Evolutionary conservation across 108 stramenopile species (phyloP), one percentile per base, ranked within the genome.

Genomic region (Nitzschia palea): DNA sequence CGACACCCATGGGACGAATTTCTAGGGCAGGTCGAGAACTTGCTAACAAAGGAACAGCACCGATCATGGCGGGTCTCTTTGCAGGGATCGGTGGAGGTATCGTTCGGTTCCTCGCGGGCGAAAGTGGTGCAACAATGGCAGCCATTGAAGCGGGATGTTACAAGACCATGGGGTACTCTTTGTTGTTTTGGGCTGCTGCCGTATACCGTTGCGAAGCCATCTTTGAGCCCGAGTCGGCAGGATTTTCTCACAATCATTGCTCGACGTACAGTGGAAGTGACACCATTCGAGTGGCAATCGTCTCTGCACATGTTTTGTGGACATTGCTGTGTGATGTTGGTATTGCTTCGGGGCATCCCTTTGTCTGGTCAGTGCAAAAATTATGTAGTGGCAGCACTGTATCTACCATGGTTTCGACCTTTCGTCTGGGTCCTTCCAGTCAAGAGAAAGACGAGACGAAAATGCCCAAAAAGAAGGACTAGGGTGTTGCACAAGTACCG

Each of bases 1-100:
- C 74, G 3, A 75, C 74, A 20, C 74, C 74, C 12, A 62, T 68
- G 60, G 74, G 74, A 18, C 59, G 74, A n/a, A 57, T 75, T 27
- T 44, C 55, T 27, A 51, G 74, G 20, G 59, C 52, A 32, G 66
- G 61, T 8, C 48, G 74, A 14, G 74, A 75, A 28, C 53, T 67
- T 50, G 25, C 26, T 26, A 75, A 75, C 61, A 67, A 75, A 61
- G 26, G 29, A 31, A 62, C 74, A 25, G 74, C 74, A 14, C 74
- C 74, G 8, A 66, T 75, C 18, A 54, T 68, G 32, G 74, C 47
- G 4, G 74, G 74, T 15, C 25, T 75, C 44, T 68, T 75, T 17
- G 66, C 67, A 5, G 74, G 74, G 23, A 44, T 75, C 6, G 74
- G 74, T 28, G 74, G 74, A 10, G 67, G 44, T 0, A 43, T 35